Conservation (phyloP, 106 monocot species). For the Dioscorea alata region DNA sequence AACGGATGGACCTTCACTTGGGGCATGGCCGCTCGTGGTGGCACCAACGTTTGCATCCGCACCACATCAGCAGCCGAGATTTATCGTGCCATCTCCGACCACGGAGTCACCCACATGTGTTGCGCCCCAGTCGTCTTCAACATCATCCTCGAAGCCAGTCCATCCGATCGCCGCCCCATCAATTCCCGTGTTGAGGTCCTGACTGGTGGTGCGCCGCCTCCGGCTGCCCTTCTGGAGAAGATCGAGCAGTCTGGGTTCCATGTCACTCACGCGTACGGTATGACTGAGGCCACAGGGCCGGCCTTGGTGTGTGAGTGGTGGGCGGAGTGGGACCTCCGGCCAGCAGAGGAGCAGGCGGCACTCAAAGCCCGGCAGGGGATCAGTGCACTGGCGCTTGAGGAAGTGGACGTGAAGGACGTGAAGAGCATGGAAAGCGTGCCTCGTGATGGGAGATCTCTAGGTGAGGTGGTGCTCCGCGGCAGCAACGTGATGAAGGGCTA, state of each 20-base stretch:
- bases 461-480: slow-evolving; percentile 3
- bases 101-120: slow-evolving; percentile 12
- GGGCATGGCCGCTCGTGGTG: slow-evolving; percentile 7
- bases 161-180: background rate
- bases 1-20: slow-evolving; percentile 10
- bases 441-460: slow-evolving; percentile 1
- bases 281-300: background rate
- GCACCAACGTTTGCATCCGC: slow-evolving; percentile 9
- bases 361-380: background rate
- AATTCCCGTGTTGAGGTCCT: background rate
- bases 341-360: background rate
- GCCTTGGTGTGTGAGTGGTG: background rate
- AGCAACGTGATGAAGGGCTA: slow-evolving; percentile 8
- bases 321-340: background rate
- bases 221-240: background rate
- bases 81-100: slow-evolving; percentile 2
- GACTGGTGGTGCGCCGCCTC: slow-evolving; percentile 6
- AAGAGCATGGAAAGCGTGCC: background rate
- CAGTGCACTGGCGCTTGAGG: background rate
- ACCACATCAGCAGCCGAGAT: background rate
- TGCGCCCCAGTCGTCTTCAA: slow-evolving; percentile 4
- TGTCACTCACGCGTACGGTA: slow-evolving; percentile 2
- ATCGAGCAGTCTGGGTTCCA: slow-evolving; percentile 3
- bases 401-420: background rate
- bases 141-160: slow-evolving; percentile 3